phyloP scores from a whole-genome alignment of 805 yeast species.

The Suhomyces sp. region DNA sequence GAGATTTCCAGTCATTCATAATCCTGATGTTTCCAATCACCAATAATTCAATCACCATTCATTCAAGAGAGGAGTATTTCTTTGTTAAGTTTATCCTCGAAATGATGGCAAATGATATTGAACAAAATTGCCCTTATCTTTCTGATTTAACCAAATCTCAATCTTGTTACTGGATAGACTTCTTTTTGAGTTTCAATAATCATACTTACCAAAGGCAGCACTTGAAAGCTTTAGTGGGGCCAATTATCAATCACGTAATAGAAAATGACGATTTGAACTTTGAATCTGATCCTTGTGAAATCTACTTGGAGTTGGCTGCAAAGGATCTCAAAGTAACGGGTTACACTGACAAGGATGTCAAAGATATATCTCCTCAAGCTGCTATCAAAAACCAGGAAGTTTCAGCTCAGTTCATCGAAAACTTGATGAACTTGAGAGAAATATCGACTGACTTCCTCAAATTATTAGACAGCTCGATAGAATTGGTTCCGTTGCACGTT shows the following conservation, averaged over 20 bases:
- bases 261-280: constrained; percentile 57
- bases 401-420: constrained; percentile 64
- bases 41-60: constrained; percentile 27
- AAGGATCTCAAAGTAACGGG: constrained; percentile 37
- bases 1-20: constrained; percentile 24
- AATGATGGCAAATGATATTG: constrained; percentile 43
- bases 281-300: constrained; percentile 76
- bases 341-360: constrained; percentile 33
- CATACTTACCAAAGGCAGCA: constrained; percentile 49
- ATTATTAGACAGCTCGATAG: constrained; percentile 44
- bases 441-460: constrained; percentile 60
- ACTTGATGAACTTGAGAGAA: constrained; percentile 75
- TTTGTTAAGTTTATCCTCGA: constrained; percentile 56
- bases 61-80: constrained; percentile 70
- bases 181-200: constrained; percentile 44
- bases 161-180: constrained; percentile 44
- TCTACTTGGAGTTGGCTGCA: constrained; percentile 44
- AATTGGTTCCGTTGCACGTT: constrained; percentile 37
- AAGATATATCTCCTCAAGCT: constrained; percentile 48
- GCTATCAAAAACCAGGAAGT: constrained; percentile 84
- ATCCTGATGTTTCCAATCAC: constrained; percentile 32
- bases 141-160: constrained; percentile 42
- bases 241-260: constrained; percentile 35
- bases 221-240: constrained; percentile 42
- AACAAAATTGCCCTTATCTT: constrained; percentile 22